A percentile compares a stretch with the other conserved stretches of the same genome.
Conservation (phyloP, 352 stramenopile species). For the Blastocystis sp. region DNA sequence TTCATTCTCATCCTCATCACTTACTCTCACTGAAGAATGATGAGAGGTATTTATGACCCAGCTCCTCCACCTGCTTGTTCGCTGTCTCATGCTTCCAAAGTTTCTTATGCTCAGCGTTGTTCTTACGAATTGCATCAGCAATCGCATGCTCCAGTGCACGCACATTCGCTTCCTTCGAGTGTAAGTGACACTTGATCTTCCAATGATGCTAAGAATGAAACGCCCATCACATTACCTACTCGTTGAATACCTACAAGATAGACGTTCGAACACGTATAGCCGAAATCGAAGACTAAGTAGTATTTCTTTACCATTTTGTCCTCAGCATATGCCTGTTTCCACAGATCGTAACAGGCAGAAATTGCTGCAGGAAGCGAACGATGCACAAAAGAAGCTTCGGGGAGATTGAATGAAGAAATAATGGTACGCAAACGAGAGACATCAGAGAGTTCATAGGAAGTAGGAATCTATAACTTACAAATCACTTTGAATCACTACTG, state of each 20-base stretch:
- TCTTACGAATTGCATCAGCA: constrained; percentile 8
- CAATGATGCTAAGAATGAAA: constrained; percentile 15
- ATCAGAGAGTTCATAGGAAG: not conserved
- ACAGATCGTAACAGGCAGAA: not conserved
- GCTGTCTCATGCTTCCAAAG: not conserved
- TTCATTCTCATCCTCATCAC: not conserved
- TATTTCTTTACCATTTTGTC: constrained; percentile 21
- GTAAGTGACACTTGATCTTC: constrained; percentile 54
- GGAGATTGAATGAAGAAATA: not conserved
- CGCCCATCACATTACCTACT: not conserved
- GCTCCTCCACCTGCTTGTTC: not conserved
- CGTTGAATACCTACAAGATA: constrained; percentile 26
- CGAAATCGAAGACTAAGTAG: constrained; percentile 41
- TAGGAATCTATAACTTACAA: not conserved
- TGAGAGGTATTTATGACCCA: not conserved
- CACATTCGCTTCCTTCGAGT: constrained; percentile 17
- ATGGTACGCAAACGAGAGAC: not conserved
- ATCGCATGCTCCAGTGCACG: constrained; percentile 5
- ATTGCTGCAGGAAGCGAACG: constrained; percentile 7
- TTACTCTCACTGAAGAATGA: not conserved
- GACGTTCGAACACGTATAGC: constrained; percentile 2
- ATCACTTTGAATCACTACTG: not conserved
- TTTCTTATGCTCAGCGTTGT: not conserved
- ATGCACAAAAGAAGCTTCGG: not conserved
- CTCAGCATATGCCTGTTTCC: constrained; percentile 7